Evolutionary conservation across 2,329 filamentous ascomycete species (phyloP).

Genomic region (Fusarium chaquense): DNA sequence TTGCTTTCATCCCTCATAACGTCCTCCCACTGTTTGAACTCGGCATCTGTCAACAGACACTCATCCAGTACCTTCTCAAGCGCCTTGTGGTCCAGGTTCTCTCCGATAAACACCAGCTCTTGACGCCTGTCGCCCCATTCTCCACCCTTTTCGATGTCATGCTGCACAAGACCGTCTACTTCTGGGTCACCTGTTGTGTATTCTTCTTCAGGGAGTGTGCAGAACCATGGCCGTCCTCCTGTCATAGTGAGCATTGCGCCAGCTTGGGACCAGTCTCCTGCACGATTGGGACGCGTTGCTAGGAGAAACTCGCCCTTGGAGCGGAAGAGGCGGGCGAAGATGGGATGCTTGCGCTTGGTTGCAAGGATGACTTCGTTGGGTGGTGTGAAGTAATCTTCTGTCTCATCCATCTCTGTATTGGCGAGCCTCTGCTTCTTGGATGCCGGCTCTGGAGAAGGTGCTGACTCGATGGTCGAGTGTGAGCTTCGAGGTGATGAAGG

Average conservation of each 20-base stretch:
- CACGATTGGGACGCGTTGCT: conserved; percentile 66
- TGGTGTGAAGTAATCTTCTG: conserved; percentile 51
- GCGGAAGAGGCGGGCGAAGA: conserved; percentile 68
- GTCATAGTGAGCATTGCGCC: conserved; percentile 72
- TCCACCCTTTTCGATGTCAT: conserved; percentile 65
- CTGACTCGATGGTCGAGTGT: conserved; percentile 41
- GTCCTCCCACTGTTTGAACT: conserved; percentile 66
- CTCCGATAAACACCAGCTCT: conserved; percentile 80
- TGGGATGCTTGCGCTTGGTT: conserved; percentile 66
- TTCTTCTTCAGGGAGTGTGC: conserved; percentile 65
- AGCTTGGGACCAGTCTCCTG: conserved; percentile 73
- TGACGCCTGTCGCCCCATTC: conserved; percentile 78
- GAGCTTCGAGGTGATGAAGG: conserved; percentile 43
- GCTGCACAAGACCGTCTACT: conserved; percentile 62
- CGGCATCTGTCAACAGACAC: conserved; percentile 71
- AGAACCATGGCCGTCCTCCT: conserved; percentile 70
- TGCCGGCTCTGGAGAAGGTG: conserved; percentile 36
- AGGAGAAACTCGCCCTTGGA: conserved; percentile 73
- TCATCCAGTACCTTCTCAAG: conserved; percentile 67
- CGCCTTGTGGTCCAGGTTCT: conserved; percentile 66
- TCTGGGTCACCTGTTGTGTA: conserved; percentile 61
- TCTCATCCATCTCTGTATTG: conserved; percentile 35
- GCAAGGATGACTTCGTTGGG: conserved; percentile 61
- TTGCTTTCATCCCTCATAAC: conserved; percentile 61
- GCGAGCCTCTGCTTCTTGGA: conserved; percentile 32